Conservation (phyloP, 192 early-diverging fungal species). For the Powellomyces hirtus region DNA sequence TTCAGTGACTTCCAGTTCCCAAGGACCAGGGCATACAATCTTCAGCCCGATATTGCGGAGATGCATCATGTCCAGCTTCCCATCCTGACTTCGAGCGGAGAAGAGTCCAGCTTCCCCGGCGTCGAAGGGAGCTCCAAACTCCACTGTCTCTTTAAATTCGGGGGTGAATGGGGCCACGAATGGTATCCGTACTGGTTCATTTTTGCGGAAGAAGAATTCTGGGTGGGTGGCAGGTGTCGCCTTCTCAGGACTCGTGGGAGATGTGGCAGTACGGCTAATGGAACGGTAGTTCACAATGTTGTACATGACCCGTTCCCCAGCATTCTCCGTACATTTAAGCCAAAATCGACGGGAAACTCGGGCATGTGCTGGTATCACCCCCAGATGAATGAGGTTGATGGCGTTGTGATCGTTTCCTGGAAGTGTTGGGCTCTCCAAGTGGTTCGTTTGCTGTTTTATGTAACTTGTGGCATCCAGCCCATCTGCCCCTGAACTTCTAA, state of each 20-base stretch:
- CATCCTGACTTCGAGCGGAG: background rate
- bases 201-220: conserved; percentile 52
- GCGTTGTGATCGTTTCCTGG: background rate
- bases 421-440: no score
- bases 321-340: conserved; percentile 17
- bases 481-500: conserved; percentile 39
- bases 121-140: conserved; percentile 31
- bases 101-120: conserved; percentile 21
- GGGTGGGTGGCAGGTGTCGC: conserved; percentile 38
- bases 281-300: conserved; percentile 27
- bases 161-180: conserved; percentile 59
- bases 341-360: conserved; percentile 13
- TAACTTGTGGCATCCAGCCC: conserved; percentile 22
- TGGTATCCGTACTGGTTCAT: conserved; percentile 50
- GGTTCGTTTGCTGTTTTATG: background rate
- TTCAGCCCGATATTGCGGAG: conserved; percentile 32
- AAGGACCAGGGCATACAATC: conserved; percentile 38
- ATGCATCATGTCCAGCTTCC: conserved; percentile 30
- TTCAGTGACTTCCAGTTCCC: conserved; percentile 50
- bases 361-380: conserved; percentile 39
- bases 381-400: conserved; percentile 42
- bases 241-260: conserved; percentile 33
- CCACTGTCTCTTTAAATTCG: conserved; percentile 36
- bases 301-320: conserved; percentile 38
- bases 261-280: conserved; percentile 5